These are phyloP conservation scores for Diversispora epigaea DNA, from an alignment of 192 early-diverging fungal species.

Conservation along the genomic window DNA sequence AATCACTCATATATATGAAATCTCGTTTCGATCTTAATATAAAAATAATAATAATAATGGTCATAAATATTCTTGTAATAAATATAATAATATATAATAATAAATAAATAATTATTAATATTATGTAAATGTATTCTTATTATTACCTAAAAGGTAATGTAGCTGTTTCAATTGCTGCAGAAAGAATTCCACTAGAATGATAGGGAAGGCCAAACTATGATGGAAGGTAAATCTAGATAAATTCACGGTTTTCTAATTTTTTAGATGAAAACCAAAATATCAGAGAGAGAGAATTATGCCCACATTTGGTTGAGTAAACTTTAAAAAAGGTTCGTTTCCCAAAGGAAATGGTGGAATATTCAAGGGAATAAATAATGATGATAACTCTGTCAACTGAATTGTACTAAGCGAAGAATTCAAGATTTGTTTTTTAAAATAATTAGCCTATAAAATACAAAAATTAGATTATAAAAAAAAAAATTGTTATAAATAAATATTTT, in stretches of 20 bases:
- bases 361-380: constrained; percentile 55
- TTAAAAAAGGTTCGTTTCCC: constrained; percentile 28
- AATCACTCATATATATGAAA: constrained; percentile 36
- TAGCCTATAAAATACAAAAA: neutral
- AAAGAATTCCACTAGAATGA: constrained; percentile 56
- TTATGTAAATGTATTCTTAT: neutral
- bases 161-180: constrained; percentile 52
- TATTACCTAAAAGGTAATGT: constrained; percentile 46
- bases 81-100: too few relatives aligned
- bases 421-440: constrained; percentile 33
- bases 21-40: constrained; percentile 34
- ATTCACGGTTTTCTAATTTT: neutral
- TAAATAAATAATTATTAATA: neutral
- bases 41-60: neutral
- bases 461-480: neutral
- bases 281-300: constrained; percentile 7
- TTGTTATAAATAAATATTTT: neutral
- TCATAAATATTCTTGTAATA: neutral
- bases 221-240: neutral
- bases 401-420: constrained; percentile 45
- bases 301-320: constrained; percentile 45
- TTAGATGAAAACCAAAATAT: neutral
- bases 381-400: constrained; percentile 42
- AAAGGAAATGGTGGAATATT: constrained; percentile 36
- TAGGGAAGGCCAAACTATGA: constrained; percentile 42